These are phyloP conservation scores for Pythium phragmitis DNA, from an alignment of 352 stramenopile species.

Conservation along the genomic window DNA sequence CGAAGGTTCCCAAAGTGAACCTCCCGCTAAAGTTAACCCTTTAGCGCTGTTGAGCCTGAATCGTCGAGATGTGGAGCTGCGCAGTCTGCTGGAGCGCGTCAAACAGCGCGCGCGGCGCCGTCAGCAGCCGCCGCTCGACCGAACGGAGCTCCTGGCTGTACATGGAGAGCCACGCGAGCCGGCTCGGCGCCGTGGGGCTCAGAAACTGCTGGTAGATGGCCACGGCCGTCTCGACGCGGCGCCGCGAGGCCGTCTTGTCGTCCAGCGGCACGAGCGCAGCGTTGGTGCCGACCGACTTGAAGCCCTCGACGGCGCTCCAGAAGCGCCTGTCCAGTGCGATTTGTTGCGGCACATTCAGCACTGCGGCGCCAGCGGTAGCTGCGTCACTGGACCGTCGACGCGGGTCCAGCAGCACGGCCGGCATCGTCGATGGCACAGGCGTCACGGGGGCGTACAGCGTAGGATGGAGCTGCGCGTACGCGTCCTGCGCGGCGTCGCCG, in stretches of 20 bases:
- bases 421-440: neutral
- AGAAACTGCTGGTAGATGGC: slow-evolving; percentile 56
- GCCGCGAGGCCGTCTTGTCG: slow-evolving; percentile 30
- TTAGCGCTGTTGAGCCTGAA: slow-evolving; percentile 21
- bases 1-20: neutral
- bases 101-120: slow-evolving; percentile 42
- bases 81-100: slow-evolving; percentile 51
- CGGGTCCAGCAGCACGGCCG: neutral
- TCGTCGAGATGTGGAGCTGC: slow-evolving; percentile 48
- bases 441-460: slow-evolving; percentile 35
- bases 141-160: slow-evolving; percentile 42
- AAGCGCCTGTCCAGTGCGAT: slow-evolving; percentile 48
- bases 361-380: neutral
- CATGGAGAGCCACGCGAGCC: slow-evolving; percentile 50
- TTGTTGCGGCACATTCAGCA: neutral
- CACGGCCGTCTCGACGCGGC: slow-evolving; percentile 40
- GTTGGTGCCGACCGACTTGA: slow-evolving; percentile 38
- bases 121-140: slow-evolving; percentile 31
- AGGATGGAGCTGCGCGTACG: slow-evolving; percentile 60
- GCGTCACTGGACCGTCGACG: neutral
- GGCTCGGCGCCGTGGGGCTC: neutral
- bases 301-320: slow-evolving; percentile 67
- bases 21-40: slow-evolving; percentile 11
- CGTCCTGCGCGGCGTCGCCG: slow-evolving; percentile 47
- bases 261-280: slow-evolving; percentile 33